Evolutionary conservation across 192 early-diverging fungal species (phyloP).

Genomic region (Linnemannia schmuckeri): DNA sequence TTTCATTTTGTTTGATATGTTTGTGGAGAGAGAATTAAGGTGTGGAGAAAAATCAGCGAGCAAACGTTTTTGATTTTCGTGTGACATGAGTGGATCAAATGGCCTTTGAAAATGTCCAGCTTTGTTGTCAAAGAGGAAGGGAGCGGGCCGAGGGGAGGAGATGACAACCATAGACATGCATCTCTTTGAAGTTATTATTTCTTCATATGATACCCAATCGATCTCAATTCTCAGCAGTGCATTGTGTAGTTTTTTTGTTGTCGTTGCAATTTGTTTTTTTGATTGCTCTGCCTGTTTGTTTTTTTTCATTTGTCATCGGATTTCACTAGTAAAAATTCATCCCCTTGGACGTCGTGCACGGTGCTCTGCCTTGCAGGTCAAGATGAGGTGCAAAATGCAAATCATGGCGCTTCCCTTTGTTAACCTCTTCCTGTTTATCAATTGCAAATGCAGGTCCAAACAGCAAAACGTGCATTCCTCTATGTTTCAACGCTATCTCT

Average conservation of each 20-base stretch:
- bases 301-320: neutral
- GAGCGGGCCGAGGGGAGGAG: too few species aligned
- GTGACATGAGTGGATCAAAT: neutral
- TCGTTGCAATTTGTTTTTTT: neutral
- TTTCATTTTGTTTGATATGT: neutral
- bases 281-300: neutral
- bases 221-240: neutral
- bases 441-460: neutral
- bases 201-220: neutral
- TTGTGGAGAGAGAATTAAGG: neutral
- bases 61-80: neutral
- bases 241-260: too few species aligned
- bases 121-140: too few species aligned
- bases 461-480: neutral
- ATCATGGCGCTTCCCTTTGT: too few species aligned
- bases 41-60: neutral
- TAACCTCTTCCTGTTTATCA: too few species aligned
- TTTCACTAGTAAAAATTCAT: neutral
- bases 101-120: neutral
- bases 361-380: neutral
- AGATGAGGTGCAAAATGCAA: neutral
- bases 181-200: too few species aligned
- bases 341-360: neutral
- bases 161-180: too few species aligned
- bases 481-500: neutral